phyloP scores from a whole-genome alignment of 2,329 filamentous ascomycete genomes.

The Sclerotinia minor region DNA sequence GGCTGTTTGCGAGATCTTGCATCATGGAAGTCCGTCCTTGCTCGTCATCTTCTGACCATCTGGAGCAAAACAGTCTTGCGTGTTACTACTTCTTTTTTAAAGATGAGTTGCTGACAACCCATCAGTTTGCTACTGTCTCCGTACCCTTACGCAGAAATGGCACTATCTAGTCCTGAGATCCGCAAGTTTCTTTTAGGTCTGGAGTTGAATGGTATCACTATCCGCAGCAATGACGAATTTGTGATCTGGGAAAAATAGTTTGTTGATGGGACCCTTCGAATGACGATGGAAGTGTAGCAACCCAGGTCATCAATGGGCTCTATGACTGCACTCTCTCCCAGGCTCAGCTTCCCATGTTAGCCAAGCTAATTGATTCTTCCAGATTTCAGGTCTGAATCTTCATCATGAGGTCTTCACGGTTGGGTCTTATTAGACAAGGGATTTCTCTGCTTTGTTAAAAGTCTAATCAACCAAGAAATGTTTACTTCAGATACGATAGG shows the following conservation, averaged over 20 bases:
- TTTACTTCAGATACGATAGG: neutral
- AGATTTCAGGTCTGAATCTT: neutral
- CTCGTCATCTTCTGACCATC: neutral
- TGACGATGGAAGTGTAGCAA: constrained; percentile 3
- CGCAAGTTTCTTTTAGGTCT: neutral
- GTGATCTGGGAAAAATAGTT: constrained; percentile 24
- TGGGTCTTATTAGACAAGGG: constrained; percentile 9
- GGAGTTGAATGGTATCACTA: neutral
- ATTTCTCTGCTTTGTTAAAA: neutral
- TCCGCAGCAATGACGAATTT: neutral
- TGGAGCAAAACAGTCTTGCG: neutral
- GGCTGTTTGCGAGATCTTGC: neutral
- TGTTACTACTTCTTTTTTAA: constrained; percentile 23
- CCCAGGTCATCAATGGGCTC: constrained; percentile 25
- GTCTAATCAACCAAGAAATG: neutral
- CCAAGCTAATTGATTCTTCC: neutral
- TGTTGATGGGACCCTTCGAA: constrained; percentile 9
- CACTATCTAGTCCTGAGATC: neutral
- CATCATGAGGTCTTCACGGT: neutral
- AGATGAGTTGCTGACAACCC: constrained; percentile 20
- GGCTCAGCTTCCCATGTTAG: neutral
- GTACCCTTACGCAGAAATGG: neutral
- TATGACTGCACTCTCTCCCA: constrained; percentile 14
- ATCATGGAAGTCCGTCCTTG: neutral
- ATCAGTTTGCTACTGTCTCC: neutral